These are phyloP conservation scores for Cladophialophora psammophila DNA, from an alignment of 2,329 filamentous ascomycete genomes.

Conservation along the genomic window DNA sequence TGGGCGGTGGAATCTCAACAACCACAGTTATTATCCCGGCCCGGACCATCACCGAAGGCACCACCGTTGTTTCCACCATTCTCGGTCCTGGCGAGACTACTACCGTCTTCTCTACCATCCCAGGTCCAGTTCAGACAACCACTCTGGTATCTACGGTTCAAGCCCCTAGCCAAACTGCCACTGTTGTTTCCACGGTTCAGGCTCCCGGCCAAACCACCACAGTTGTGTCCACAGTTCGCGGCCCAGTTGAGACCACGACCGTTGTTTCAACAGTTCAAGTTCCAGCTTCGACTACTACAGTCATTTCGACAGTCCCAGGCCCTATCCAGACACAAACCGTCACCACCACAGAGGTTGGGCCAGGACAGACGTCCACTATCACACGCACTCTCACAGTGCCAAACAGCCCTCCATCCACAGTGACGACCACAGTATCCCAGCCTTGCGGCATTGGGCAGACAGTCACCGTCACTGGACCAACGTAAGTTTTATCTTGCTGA, in stretches of 20 bases:
- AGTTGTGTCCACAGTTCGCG: constrained; percentile 6
- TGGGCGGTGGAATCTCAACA: constrained; percentile 1
- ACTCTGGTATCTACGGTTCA: constrained; percentile 2
- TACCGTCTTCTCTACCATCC: constrained; percentile 4
- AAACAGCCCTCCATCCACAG: neutral
- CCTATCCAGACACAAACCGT: constrained; percentile 8
- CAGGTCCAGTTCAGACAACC: neutral
- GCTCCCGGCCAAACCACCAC: neutral
- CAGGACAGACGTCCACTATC: constrained; percentile 5
- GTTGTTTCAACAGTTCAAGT: neutral
- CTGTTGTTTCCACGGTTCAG: constrained; percentile 1
- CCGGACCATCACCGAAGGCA: neutral
- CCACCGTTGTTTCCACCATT: constrained; percentile 1
- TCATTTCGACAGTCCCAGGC: constrained; percentile 10
- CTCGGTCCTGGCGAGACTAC: neutral
- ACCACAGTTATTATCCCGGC: neutral
- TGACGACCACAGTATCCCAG: constrained; percentile 4
- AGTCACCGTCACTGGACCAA: constrained; percentile 8
- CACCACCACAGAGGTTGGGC: constrained; percentile 1
- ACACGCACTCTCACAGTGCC: neutral
- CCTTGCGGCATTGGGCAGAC: constrained; percentile 4
- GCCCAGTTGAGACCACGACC: neutral
- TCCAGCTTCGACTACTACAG: neutral
- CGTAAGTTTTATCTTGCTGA: constrained; percentile 3
- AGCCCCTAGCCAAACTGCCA: neutral